phyloP scores from a whole-genome alignment of 2,329 filamentous ascomycete genomes.

The Cordyceps javanica region DNA sequence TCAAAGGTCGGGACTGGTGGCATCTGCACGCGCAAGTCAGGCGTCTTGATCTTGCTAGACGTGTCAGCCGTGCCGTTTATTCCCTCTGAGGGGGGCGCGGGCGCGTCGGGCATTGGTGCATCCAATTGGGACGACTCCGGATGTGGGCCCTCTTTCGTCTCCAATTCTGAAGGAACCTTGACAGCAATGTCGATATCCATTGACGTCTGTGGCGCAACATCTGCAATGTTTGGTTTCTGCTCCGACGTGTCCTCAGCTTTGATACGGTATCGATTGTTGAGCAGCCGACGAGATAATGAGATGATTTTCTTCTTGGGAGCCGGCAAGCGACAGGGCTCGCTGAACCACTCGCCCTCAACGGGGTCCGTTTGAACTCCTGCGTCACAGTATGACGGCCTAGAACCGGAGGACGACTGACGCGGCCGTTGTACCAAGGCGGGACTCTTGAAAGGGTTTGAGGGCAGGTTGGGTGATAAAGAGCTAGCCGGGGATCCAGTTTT shows the following conservation, averaged over 20 bases:
- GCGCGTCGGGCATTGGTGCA: conserved; percentile 2
- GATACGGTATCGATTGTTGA: conserved; percentile 42
- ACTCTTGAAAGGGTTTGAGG: conserved; percentile 21
- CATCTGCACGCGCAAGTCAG: conserved; percentile 48
- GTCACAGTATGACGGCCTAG: conserved; percentile 42
- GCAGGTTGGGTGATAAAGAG: conserved; percentile 32
- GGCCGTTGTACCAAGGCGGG: conserved; percentile 19
- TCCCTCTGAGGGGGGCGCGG: neutral
- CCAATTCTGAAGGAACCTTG: conserved; percentile 31
- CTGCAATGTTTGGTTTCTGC: conserved; percentile 21
- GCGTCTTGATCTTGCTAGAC: conserved; percentile 32
- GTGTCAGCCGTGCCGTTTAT: conserved; percentile 16
- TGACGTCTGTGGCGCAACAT: conserved; percentile 3
- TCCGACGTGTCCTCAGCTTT: conserved; percentile 35
- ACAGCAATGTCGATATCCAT: conserved; percentile 22
- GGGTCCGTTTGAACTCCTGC: conserved; percentile 49
- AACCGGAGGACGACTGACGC: conserved; percentile 32
- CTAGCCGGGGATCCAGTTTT: conserved; percentile 47
- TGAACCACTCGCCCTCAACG: conserved; percentile 48
- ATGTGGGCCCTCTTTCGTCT: neutral
- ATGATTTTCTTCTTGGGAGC: conserved; percentile 44
- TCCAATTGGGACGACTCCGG: conserved; percentile 2
- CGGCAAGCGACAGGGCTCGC: conserved; percentile 27
- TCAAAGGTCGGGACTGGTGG: conserved; percentile 49
- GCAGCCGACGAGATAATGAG: conserved; percentile 45